phyloP scores from a whole-genome alignment of 352 stramenopile genomes.

The Thraustochytrium striatum region DNA sequence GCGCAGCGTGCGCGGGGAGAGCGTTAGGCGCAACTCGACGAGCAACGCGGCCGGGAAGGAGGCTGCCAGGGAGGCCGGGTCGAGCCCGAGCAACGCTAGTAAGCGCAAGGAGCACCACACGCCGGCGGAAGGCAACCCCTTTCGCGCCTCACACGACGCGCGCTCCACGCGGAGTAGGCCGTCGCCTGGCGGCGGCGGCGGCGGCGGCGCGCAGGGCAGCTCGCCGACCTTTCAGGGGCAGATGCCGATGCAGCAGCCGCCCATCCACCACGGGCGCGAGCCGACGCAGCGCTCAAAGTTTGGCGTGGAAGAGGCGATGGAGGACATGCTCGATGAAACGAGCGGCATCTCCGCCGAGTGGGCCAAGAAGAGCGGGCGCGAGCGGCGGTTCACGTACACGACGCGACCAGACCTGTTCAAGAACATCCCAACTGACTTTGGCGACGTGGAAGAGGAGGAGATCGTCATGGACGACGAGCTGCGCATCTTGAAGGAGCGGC shows the following conservation, averaged over 20 bases:
- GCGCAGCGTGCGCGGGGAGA: neutral
- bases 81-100: too few relatives aligned
- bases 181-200: neutral
- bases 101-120: too few relatives aligned
- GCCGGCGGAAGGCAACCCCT: neutral
- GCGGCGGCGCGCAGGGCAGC: neutral
- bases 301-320: neutral
- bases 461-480: conserved; percentile 12
- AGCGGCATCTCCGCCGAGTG: conserved; percentile 20
- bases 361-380: neutral
- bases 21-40: neutral
- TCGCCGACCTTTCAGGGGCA: neutral
- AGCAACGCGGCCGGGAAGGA: neutral
- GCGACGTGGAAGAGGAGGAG: neutral
- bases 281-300: neutral
- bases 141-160: neutral
- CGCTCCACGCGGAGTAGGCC: neutral
- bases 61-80: neutral
- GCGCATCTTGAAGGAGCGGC: neutral
- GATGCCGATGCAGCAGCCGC: neutral
- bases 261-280: neutral
- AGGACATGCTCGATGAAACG: neutral
- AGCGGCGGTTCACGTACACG: conserved; percentile 20
- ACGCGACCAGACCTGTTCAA: conserved; percentile 25
- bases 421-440: conserved; percentile 26